Evolutionary conservation across 2,329 filamentous ascomycete species (phyloP), one percentile per base, ranked within the genome.

Genomic region (Epichloe uncinata): DNA sequence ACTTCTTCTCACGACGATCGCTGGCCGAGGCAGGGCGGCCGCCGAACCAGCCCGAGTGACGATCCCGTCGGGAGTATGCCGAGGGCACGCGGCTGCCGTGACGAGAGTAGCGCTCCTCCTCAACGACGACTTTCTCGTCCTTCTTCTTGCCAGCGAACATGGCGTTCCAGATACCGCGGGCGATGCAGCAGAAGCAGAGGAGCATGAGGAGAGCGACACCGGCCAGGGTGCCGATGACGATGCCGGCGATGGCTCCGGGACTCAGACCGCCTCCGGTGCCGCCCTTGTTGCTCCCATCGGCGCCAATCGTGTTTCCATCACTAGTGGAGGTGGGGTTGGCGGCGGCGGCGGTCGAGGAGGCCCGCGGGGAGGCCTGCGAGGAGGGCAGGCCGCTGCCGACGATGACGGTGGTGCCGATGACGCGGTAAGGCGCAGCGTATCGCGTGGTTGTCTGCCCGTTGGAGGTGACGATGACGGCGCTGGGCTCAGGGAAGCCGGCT

Each of bases 211-310:
- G 70, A 40, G 75, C 66, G 36, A 88, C 72, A 54, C 83, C 85
- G 13, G 76, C 75, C 45, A 90, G 72, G 11, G 79, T 77, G 54
- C 85, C 85, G 50, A 90, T 82, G 56, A 90, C 85, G 59, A 90
- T 90, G 53, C 85, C 85, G 15, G 86, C 85, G 58, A 90, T 90
- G 52, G 84, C 85, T 48, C 85, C 85, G 42, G 73, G 77, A 58
- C 81, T 85, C 49, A 90, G 73, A 42, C 68, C 64, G 50, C 67
- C 67, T 30, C 68, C 66, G 37, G 55, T 59, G 40, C 66, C 68
- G 43, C 65, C 63, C 35, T 70, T 71, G 35, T 70, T 72, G 34
- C 57, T 59, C 16, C 62, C 67, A 42, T 60, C 63, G 15, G 58
- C 62, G 8, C 63, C 65, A 22, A 66, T 69, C 58, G 62, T 60